Evolutionary conservation across 2,329 filamentous ascomycete genomes (phyloP).

Genomic region (Fusarium sp.): DNA sequence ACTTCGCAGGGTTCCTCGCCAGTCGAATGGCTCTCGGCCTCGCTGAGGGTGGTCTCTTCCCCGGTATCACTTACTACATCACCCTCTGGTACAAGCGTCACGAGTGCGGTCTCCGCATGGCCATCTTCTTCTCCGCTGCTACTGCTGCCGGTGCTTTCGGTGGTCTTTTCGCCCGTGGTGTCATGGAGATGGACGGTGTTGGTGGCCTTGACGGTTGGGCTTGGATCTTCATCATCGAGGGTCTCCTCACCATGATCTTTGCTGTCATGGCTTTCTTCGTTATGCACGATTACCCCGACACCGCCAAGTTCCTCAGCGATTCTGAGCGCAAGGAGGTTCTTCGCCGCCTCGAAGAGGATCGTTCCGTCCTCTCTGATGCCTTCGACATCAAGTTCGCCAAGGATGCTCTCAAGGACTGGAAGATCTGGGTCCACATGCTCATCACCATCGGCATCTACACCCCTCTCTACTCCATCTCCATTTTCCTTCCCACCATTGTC

Average conservation of each 20-base stretch:
- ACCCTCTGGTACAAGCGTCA: conserved; percentile 71
- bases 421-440: conserved; percentile 67
- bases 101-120: conserved; percentile 72
- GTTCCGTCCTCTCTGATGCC: conserved; percentile 66
- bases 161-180: conserved; percentile 70
- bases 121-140: conserved; percentile 70
- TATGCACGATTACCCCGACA: conserved; percentile 71
- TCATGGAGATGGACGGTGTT: conserved; percentile 68
- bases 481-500: conserved; percentile 57
- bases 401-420: conserved; percentile 71
- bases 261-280: conserved; percentile 62
- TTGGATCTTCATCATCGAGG: conserved; percentile 85
- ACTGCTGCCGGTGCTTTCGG: conserved; percentile 73
- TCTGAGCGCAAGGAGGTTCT: conserved; percentile 60
- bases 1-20: conserved; percentile 63
- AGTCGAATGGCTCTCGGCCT: conserved; percentile 63
- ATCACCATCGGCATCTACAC: conserved; percentile 71
- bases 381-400: conserved; percentile 68
- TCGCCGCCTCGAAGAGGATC: conserved; percentile 59
- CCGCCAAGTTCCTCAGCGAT: conserved; percentile 62
- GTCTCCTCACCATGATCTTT: conserved; percentile 62
- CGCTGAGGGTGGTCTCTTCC: conserved; percentile 71
- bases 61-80: conserved; percentile 72
- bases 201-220: conserved; percentile 73
- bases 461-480: conserved; percentile 56